Evolutionary conservation across 805 yeast species (phyloP).

Genomic region (Saccharomycopsis vini): DNA sequence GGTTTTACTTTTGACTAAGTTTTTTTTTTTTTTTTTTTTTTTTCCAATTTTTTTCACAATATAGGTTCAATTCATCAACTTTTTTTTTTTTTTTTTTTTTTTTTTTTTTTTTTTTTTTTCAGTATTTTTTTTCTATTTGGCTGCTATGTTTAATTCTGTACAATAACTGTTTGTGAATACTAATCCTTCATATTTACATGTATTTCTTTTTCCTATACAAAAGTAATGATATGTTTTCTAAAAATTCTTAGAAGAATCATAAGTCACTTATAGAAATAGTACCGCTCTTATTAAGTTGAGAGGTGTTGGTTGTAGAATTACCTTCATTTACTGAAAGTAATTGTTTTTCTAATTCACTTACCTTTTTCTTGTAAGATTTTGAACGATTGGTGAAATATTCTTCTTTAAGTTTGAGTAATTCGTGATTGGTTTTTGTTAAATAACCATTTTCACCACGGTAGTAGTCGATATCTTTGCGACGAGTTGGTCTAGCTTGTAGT

Average conservation of each 20-base stretch:
- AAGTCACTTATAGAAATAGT: conserved; percentile 12
- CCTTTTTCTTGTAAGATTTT: conserved; percentile 4
- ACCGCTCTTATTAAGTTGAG: conserved; percentile 8
- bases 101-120: background rate
- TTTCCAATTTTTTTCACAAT: too few species aligned
- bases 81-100: background rate
- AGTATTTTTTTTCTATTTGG: background rate
- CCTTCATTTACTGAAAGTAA: conserved; percentile 1
- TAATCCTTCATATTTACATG: background rate
- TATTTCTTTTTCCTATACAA: background rate
- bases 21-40: too few species aligned
- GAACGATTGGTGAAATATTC: background rate
- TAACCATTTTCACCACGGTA: conserved; percentile 78
- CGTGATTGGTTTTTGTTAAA: conserved; percentile 33
- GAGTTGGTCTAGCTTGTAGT: conserved; percentile 75
- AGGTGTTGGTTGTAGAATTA: background rate
- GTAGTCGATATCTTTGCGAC: conserved; percentile 68
- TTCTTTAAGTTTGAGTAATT: conserved; percentile 10
- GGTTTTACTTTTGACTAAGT: too few species aligned
- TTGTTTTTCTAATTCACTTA: conserved; percentile 13
- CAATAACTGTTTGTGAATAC: too few species aligned
- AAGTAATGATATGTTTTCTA: background rate
- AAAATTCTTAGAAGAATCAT: background rate
- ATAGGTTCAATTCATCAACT: too few species aligned
- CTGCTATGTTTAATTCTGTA: too few species aligned